These are phyloP conservation scores for Rhizomucor miehei DNA, from an alignment of 371 early-diverging fungal species.

Conservation along the genomic window DNA sequence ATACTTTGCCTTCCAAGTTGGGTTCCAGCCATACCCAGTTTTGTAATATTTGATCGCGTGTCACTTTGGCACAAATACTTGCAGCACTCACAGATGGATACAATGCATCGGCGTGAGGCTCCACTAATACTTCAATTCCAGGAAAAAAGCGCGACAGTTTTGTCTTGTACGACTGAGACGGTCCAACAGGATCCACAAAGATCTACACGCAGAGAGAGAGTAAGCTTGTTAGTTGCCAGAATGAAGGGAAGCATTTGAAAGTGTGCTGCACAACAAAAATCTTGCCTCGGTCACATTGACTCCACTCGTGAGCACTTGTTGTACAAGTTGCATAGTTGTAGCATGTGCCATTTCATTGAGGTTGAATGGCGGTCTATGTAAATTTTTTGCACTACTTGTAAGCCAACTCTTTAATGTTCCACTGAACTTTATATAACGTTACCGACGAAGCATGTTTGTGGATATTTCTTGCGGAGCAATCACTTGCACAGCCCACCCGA, in stretches of 20 bases:
- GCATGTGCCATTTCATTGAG: conserved; percentile 95
- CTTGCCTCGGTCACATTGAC: conserved; percentile 66
- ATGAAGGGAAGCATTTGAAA: too few relatives aligned
- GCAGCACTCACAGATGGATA: conserved; percentile 99
- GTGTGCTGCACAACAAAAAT: not conserved
- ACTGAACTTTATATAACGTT: conserved; percentile 5
- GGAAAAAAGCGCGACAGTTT: conserved; percentile 79
- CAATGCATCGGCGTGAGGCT: conserved; percentile 95
- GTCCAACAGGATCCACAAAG: conserved; percentile 98
- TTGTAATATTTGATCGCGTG: conserved; percentile 83
- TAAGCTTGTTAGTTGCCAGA: too few relatives aligned
- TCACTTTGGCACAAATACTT: conserved; percentile 98
- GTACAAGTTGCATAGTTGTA: conserved; percentile 86
- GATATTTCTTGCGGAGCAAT: conserved; percentile 92
- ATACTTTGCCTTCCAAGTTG: conserved; percentile 35
- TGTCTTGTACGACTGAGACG: conserved; percentile 77
- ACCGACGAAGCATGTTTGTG: conserved; percentile 71
- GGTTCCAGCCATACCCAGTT: conserved; percentile 84
- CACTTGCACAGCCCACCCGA: conserved; percentile 86
- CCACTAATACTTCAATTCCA: conserved; percentile 76
- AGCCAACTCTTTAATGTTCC: not conserved
- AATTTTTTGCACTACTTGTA: not conserved
- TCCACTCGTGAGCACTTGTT: conserved; percentile 26
- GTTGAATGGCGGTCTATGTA: conserved; percentile 82
- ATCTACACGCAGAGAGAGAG: too few relatives aligned